A percentile compares a stretch with the other conserved stretches of the same genome.
phyloP scores from a whole-genome alignment of 164 flowering plant genomes.

The Paratinospora sagittata region DNA sequence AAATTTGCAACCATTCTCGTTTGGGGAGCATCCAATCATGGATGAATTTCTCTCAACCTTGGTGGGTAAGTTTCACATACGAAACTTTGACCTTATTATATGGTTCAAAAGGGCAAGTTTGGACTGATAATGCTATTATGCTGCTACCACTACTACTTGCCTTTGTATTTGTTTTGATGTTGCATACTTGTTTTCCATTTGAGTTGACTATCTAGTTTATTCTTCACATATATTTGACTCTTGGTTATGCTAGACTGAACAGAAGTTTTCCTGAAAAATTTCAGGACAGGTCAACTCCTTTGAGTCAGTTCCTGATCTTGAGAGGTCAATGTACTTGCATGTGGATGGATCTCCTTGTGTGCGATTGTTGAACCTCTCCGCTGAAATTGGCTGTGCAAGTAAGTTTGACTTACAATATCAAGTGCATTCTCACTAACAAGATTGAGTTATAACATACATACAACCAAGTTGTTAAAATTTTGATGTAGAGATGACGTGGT shows the following conservation, averaged over 20 bases:
- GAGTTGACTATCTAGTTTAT: not conserved
- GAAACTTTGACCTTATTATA: not conserved
- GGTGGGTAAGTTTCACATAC: not conserved
- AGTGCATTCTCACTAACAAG: not conserved
- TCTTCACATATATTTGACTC: not conserved
- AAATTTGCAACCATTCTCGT: no score
- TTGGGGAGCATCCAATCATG: no score
- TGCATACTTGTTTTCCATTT: not conserved
- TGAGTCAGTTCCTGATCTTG: conserved; percentile 91
- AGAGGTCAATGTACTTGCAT: conserved; percentile 59
- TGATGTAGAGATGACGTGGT: no score
- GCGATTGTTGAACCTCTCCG: conserved; percentile 77
- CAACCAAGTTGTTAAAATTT: no score
- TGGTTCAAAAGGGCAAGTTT: not conserved
- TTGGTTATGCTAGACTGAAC: not conserved
- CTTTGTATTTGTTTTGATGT: not conserved
- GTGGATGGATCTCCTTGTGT: conserved; percentile 88
- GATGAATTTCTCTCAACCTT: not conserved
- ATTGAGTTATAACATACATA: no score
- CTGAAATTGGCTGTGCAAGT: conserved; percentile 96
- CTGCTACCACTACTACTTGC: not conserved
- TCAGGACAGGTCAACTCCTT: conserved; percentile 37
- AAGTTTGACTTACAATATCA: conserved; percentile 21
- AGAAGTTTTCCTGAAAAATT: conserved; percentile 12
- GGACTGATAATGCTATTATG: not conserved